A percentile compares a stretch with the other conserved stretches of the same genome.
These are phyloP conservation scores for Stephania japonica DNA, from an alignment of 164 flowering plant species.

Conservation along the genomic window DNA sequence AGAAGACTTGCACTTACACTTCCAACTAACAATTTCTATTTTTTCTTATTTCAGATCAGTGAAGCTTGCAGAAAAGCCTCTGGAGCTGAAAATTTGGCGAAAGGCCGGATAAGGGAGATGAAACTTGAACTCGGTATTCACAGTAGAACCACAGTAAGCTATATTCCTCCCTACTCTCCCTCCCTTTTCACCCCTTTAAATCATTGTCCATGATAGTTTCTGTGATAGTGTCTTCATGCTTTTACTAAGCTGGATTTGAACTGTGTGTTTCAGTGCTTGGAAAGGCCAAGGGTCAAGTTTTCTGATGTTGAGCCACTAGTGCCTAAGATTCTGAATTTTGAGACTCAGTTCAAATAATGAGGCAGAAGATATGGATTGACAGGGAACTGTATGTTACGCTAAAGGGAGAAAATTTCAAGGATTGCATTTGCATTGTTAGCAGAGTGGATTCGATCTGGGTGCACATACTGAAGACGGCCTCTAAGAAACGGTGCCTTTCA, in stretches of 20 bases:
- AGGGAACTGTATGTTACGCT: not conserved
- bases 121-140: constrained; percentile 36
- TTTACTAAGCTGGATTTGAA: not conserved
- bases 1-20: too few relatives aligned
- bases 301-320: constrained; percentile 14
- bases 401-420: too few relatives aligned
- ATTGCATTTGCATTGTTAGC: not conserved
- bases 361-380: not conserved
- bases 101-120: constrained; percentile 36
- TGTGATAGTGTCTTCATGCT: not conserved
- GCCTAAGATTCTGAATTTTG: not conserved
- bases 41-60: constrained; percentile 27
- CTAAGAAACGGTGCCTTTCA: not conserved
- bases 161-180: not conserved
- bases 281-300: constrained; percentile 40
- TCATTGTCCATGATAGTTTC: not conserved
- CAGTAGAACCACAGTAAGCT: constrained; percentile 39
- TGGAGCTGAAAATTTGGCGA: constrained; percentile 37
- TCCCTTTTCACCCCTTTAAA: not conserved
- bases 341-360: not conserved
- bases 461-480: not conserved
- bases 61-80: constrained; percentile 41
- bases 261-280: constrained; percentile 21
- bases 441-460: not conserved
- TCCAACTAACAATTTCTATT: not conserved